Conservation (phyloP, 306 rosid species). For the Ziziphus jujuba region DNA sequence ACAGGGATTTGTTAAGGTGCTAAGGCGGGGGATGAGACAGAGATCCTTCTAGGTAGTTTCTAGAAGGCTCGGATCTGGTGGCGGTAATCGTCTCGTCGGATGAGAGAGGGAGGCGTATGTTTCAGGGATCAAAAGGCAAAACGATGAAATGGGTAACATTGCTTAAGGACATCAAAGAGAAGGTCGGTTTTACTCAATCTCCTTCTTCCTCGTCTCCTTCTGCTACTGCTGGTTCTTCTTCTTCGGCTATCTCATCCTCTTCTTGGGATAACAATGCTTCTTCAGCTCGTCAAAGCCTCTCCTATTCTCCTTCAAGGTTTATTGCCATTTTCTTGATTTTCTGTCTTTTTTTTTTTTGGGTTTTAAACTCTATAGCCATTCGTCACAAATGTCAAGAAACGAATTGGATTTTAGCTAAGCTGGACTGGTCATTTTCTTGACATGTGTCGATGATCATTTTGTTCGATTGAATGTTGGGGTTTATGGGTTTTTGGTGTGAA, state of each 20-base stretch:
- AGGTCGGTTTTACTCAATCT: slow-evolving; percentile 87
- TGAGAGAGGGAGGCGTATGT: slow-evolving; percentile 61
- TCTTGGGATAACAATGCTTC: slow-evolving; percentile 47
- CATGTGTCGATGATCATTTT: slow-evolving; percentile 30
- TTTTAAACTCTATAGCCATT: slow-evolving; percentile 2
- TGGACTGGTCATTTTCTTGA: slow-evolving; percentile 24
- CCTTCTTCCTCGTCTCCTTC: slow-evolving; percentile 42
- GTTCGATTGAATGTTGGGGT: slow-evolving; percentile 8
- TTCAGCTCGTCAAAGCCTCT: slow-evolving; percentile 50
- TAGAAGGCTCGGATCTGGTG: slow-evolving; percentile 71
- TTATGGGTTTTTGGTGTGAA: slow-evolving; percentile 20
- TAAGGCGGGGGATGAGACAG: slow-evolving; percentile 29
- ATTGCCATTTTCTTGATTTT: neutral
- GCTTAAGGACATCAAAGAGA: slow-evolving; percentile 98
- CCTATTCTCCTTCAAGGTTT: slow-evolving; percentile 75
- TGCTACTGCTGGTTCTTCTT: slow-evolving; percentile 36
- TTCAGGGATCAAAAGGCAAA: slow-evolving; percentile 60
- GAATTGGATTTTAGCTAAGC: neutral
- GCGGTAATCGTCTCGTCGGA: slow-evolving; percentile 39
- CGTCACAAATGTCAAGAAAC: slow-evolving; percentile 16
- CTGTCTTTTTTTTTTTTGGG: neutral
- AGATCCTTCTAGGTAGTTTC: slow-evolving; percentile 36
- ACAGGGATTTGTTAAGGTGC: slow-evolving; percentile 19
- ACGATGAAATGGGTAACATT: slow-evolving; percentile 98
- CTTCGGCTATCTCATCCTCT: slow-evolving; percentile 29